Evolutionary conservation across 371 early-diverging fungal genomes (phyloP).

Genomic region (Actinomucor elegans): DNA sequence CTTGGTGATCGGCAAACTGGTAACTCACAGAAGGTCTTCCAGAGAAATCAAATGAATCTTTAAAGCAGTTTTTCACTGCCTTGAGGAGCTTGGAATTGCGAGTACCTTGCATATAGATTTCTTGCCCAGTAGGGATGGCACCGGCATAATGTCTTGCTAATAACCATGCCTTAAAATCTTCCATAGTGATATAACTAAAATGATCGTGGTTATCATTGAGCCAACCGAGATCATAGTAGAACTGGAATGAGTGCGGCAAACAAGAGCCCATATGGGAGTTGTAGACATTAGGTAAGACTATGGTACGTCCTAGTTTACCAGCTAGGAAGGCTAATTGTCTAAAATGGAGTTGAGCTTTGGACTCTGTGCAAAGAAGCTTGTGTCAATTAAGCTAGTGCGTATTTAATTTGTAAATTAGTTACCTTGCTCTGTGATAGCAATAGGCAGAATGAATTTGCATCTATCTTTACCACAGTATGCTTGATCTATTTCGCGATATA

Average conservation of each 20-base stretch:
- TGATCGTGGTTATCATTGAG: conserved; percentile 9
- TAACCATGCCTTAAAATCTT: conserved; percentile 29
- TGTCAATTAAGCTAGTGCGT: background rate
- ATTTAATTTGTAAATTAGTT: background rate
- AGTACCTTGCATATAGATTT: conserved; percentile 27
- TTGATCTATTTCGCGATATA: conserved; percentile 26
- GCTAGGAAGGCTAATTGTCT: conserved; percentile 36
- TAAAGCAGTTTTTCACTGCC: conserved; percentile 21
- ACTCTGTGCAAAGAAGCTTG: no score
- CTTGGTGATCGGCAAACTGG: conserved; percentile 24
- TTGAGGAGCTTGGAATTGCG: conserved; percentile 13
- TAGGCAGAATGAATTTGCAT: conserved; percentile 33
- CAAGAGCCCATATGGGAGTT: conserved; percentile 33
- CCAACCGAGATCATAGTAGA: conserved; percentile 34
- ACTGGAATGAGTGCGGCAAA: conserved; percentile 22
- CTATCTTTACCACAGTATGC: conserved; percentile 31
- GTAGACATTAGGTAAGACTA: conserved; percentile 36
- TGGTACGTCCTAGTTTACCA: conserved; percentile 25
- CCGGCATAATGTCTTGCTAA: conserved; percentile 15
- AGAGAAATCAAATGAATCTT: conserved; percentile 16
- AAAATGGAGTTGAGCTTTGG: conserved; percentile 41
- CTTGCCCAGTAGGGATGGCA: conserved; percentile 33
- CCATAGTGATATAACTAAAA: conserved; percentile 35
- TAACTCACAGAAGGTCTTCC: conserved; percentile 26
- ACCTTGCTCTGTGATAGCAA: conserved; percentile 47